These are phyloP conservation scores for Tulasnella sp. DNA, from an alignment of 768 basidiomycete species.

Conservation along the genomic window DNA sequence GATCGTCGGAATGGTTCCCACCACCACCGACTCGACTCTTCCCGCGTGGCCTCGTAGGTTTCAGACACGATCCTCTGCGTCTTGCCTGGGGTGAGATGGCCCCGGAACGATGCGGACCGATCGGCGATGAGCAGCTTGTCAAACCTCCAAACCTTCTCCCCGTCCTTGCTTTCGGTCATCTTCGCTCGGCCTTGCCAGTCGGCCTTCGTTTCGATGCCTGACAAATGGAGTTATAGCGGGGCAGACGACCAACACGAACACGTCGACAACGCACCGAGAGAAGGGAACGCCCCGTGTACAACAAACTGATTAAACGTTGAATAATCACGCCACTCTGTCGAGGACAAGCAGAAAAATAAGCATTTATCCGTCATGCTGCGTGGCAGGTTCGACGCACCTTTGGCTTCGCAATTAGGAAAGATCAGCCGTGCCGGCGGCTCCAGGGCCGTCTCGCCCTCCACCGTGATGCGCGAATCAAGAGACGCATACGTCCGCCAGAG, in stretches of 20 bases:
- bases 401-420: slow-evolving; percentile 40
- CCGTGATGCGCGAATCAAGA: slow-evolving; percentile 23
- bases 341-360: neutral
- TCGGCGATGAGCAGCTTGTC: slow-evolving; percentile 58
- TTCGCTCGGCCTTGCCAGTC: slow-evolving; percentile 60
- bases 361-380: too few relatives aligned
- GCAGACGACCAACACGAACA: neutral
- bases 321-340: slow-evolving; percentile 51
- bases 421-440: slow-evolving; percentile 56
- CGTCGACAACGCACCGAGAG: slow-evolving; percentile 22
- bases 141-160: slow-evolving; percentile 43
- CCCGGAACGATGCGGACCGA: slow-evolving; percentile 64
- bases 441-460: slow-evolving; percentile 27
- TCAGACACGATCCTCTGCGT: slow-evolving; percentile 8
- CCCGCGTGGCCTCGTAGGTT: slow-evolving; percentile 31
- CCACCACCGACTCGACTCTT: slow-evolving; percentile 35
- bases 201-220: slow-evolving; percentile 46
- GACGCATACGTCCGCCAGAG: slow-evolving; percentile 48
- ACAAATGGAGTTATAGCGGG: neutral
- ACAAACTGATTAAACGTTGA: slow-evolving; percentile 71
- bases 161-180: slow-evolving; percentile 18
- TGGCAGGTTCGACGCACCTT: neutral
- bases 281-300: slow-evolving; percentile 53
- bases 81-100: slow-evolving; percentile 33
- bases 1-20: slow-evolving; percentile 63